Percentiles rank a stretch among this genome's conserved stretches.
Conservation (phyloP, 2,329 filamentous ascomycete species). For the Fusarium sp. region DNA sequence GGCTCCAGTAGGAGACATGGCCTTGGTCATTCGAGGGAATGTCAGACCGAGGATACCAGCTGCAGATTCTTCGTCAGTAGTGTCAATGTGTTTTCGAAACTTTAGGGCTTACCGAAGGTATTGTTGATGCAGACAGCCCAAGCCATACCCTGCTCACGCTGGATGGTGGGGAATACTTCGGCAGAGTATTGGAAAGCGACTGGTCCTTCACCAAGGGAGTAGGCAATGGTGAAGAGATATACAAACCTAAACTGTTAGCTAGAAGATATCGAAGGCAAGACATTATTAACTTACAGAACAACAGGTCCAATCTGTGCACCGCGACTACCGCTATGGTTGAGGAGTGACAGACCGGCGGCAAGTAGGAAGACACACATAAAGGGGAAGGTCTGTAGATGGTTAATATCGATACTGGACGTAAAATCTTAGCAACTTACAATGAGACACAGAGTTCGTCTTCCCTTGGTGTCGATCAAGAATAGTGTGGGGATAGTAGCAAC, state of each 20-base stretch:
- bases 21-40: slow-evolving; percentile 51
- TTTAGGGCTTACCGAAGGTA: slow-evolving; percentile 40
- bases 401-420: rapidly evolving
- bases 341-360: slow-evolving; percentile 51
- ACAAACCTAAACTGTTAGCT: slow-evolving; percentile 45
- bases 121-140: slow-evolving; percentile 57
- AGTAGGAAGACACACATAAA: slow-evolving; percentile 52
- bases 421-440: slow-evolving; percentile 10
- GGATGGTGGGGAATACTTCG: slow-evolving; percentile 55
- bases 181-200: slow-evolving; percentile 57
- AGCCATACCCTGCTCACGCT: slow-evolving; percentile 57
- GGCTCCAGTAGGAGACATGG: slow-evolving; percentile 52
- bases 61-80: slow-evolving; percentile 29
- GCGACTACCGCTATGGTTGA: slow-evolving; percentile 42
- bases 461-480: slow-evolving; percentile 34
- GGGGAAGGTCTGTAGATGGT: slow-evolving; percentile 50
- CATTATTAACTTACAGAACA: slow-evolving; percentile 31
- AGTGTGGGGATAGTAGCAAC: slow-evolving; percentile 24
- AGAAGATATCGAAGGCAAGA: rapidly evolving
- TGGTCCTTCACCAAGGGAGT: slow-evolving; percentile 54
- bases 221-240: slow-evolving; percentile 55
- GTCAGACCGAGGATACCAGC: slow-evolving; percentile 50
- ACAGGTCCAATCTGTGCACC: slow-evolving; percentile 50
- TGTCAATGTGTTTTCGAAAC: no score
- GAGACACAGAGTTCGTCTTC: slow-evolving; percentile 34